phyloP scores from a whole-genome alignment of 2,329 filamentous ascomycete genomes.

The Daldinia sp. region DNA sequence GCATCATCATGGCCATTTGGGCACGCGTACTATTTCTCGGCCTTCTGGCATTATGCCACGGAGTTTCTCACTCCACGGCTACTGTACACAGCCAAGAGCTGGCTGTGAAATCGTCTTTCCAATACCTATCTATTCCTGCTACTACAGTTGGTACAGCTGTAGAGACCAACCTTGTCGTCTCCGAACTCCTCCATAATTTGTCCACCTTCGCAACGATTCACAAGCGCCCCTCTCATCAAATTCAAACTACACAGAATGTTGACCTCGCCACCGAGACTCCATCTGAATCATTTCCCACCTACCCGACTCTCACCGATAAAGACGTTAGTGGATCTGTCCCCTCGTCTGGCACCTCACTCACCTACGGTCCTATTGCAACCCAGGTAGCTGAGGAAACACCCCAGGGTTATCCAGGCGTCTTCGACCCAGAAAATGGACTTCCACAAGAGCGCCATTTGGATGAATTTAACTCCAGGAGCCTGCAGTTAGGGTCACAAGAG shows the following conservation, averaged over 20 bases:
- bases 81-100: constrained; percentile 11
- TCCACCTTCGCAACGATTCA: constrained; percentile 18
- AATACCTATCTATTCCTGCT: background rate
- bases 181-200: background rate
- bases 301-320: constrained; percentile 16
- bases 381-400: background rate
- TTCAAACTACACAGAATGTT: constrained; percentile 15
- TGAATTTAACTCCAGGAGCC: background rate
- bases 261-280: background rate
- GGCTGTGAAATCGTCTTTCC: background rate
- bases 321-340: constrained; percentile 15
- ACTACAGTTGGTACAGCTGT: background rate
- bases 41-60: constrained; percentile 42
- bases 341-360: background rate
- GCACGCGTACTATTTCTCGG: constrained; percentile 32
- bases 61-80: constrained; percentile 23
- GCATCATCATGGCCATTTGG: constrained; percentile 24
- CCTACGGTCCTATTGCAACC: constrained; percentile 26
- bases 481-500: background rate
- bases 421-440: background rate
- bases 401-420: background rate
- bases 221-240: background rate
- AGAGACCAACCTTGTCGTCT: background rate
- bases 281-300: background rate
- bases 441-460: background rate